These are phyloP conservation scores for Kwoniella sp. DNA, from an alignment of 768 basidiomycete genomes.

Conservation along the genomic window DNA sequence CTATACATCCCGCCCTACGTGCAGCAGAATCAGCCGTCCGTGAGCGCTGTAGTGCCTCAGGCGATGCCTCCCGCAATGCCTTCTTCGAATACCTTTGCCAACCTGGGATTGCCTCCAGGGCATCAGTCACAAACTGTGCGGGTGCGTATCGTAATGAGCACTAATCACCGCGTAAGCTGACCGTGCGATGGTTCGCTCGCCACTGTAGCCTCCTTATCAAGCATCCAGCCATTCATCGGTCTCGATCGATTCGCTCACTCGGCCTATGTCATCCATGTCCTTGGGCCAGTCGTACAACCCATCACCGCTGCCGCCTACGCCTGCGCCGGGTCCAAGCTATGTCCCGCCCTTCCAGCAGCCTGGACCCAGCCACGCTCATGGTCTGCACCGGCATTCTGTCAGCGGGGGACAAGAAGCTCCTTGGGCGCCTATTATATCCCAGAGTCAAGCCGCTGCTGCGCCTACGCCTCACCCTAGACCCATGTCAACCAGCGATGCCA, in stretches of 20 bases:
- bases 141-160: no score
- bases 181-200: no score
- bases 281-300: slow-evolving; percentile 19
- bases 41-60: slow-evolving; percentile 5
- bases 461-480: slow-evolving; percentile 30
- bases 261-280: slow-evolving; percentile 38
- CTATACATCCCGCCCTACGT: slow-evolving; percentile 46
- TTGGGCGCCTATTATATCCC: slow-evolving; percentile 27
- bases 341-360: not conserved
- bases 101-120: slow-evolving; percentile 37
- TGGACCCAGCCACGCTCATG: slow-evolving; percentile 5
- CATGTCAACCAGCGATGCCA: slow-evolving; percentile 19
- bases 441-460: slow-evolving; percentile 20
- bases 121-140: no score
- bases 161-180: no score
- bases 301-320: slow-evolving; percentile 17
- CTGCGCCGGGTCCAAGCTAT: no score
- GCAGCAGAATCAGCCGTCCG: slow-evolving; percentile 19
- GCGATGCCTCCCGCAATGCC: not conserved
- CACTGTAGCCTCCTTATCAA: no score
- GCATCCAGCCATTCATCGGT: slow-evolving; percentile 3
- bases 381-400: slow-evolving; percentile 35
- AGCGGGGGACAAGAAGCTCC: slow-evolving; percentile 28
- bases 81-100: slow-evolving; percentile 30
- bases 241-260: slow-evolving; percentile 34